These are phyloP conservation scores for Naganishia vishniacii DNA, from an alignment of 768 basidiomycete genomes.

Conservation along the genomic window DNA sequence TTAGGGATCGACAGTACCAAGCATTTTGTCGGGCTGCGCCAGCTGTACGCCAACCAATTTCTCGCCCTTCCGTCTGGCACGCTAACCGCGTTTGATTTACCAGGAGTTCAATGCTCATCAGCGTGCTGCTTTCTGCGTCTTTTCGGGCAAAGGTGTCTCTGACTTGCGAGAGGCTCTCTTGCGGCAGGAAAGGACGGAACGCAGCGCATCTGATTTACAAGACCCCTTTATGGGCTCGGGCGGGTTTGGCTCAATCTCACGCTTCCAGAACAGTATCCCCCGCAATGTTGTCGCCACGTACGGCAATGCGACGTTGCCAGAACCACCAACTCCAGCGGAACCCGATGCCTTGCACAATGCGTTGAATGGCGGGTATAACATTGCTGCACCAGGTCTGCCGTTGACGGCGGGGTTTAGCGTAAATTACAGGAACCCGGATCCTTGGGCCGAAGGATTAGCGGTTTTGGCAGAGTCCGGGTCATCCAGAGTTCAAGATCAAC, in stretches of 20 bases:
- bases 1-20: slow-evolving; percentile 77
- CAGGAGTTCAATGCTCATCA: slow-evolving; percentile 91
- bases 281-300: not conserved
- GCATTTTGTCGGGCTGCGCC: slow-evolving; percentile 85
- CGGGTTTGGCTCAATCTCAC: not conserved
- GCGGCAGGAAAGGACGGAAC: slow-evolving; percentile 25
- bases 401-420: not conserved
- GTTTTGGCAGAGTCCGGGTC: not conserved
- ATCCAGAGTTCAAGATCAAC: not conserved
- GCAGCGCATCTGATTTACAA: not conserved
- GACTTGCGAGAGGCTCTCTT: slow-evolving; percentile 70
- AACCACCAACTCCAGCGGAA: not conserved
- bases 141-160: slow-evolving; percentile 82
- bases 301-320: slow-evolving; percentile 2
- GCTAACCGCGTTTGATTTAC: not conserved
- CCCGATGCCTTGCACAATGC: not conserved
- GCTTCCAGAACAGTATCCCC: slow-evolving; percentile 3
- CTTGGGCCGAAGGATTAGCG: not conserved
- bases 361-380: not conserved
- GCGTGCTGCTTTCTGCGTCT: slow-evolving; percentile 87
- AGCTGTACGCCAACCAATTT: slow-evolving; percentile 59
- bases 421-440: not conserved
- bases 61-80: too few species aligned
- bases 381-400: not conserved
- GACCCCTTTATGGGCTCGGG: not conserved